Evolutionary conservation across 148 eudicot genomes (phyloP).

Genomic region (Pharnaceum exiguum): DNA sequence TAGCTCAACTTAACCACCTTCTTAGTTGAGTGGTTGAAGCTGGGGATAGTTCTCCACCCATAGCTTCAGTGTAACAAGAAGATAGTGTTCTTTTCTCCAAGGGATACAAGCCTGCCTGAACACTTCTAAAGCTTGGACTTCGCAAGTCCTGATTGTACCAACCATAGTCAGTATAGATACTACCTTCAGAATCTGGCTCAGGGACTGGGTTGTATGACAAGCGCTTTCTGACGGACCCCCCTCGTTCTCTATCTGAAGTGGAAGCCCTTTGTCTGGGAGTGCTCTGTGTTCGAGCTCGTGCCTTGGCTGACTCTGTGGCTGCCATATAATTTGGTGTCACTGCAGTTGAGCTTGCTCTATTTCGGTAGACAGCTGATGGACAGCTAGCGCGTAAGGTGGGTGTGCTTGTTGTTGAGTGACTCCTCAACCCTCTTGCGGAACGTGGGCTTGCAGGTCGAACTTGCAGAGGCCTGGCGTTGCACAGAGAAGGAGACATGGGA

Average conservation of each 20-base stretch:
- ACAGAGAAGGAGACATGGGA: constrained; percentile 41
- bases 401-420: constrained; percentile 56
- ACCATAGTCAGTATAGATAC: constrained; percentile 23
- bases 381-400: constrained; percentile 44
- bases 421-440: constrained; percentile 32
- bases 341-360: not conserved
- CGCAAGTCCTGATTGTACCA: constrained; percentile 40
- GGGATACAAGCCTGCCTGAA: constrained; percentile 32
- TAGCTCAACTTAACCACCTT: constrained; percentile 60
- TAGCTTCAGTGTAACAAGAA: constrained; percentile 54
- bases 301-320: constrained; percentile 83
- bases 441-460: constrained; percentile 64
- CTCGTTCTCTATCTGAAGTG: constrained; percentile 61
- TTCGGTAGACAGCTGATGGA: constrained; percentile 4
- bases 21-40: constrained; percentile 79
- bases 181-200: constrained; percentile 22
- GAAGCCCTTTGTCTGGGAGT: constrained; percentile 62
- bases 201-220: constrained; percentile 57
- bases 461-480: constrained; percentile 33
- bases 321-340: constrained; percentile 69
- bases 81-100: constrained; percentile 35
- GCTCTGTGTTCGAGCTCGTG: constrained; percentile 52
- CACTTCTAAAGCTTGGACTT: constrained; percentile 84
- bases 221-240: constrained; percentile 53
- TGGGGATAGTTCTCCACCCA: constrained; percentile 78